Conservation (phyloP, 768 basidiomycete genomes). For the Amylocystis lapponica region DNA sequence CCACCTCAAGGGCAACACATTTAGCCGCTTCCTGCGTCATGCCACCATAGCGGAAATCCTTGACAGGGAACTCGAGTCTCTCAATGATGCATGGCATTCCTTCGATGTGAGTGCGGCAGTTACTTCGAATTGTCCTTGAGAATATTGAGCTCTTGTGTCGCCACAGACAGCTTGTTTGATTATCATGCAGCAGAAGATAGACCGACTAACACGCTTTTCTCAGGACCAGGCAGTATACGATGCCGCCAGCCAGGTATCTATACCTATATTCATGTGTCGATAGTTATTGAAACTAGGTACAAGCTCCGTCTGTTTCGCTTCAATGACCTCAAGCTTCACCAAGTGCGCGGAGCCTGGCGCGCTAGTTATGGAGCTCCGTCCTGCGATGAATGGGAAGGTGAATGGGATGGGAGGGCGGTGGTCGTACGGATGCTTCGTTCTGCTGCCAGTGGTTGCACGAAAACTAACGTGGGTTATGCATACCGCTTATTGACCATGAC, state of each 20-base stretch:
- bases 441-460: no score
- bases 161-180: conserved; percentile 8
- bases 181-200: conserved; percentile 3
- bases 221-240: conserved; percentile 4
- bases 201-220: neutral
- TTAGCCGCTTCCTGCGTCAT: conserved; percentile 4
- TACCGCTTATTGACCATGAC: no score
- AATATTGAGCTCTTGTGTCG: neutral
- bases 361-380: neutral
- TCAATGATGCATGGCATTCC: conserved; percentile 7
- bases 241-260: conserved; percentile 1
- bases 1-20: neutral
- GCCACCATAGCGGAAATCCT: conserved; percentile 3
- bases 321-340: conserved; percentile 1
- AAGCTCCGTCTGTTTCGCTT: conserved; percentile 7
- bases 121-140: neutral
- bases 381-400: conserved; percentile 7
- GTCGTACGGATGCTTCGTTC: conserved; percentile 4
- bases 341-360: neutral
- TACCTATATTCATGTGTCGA: neutral
- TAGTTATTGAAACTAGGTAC: conserved; percentile 1
- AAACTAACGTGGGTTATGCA: no score
- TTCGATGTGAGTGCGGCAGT: conserved; percentile 2
- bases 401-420: conserved; percentile 6
- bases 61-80: conserved; percentile 2